A percentile compares a stretch with the other conserved stretches of the same genome.
These are phyloP conservation scores for Rhodamnia argentea DNA, from an alignment of 345 rosid species.

Conservation along the genomic window DNA sequence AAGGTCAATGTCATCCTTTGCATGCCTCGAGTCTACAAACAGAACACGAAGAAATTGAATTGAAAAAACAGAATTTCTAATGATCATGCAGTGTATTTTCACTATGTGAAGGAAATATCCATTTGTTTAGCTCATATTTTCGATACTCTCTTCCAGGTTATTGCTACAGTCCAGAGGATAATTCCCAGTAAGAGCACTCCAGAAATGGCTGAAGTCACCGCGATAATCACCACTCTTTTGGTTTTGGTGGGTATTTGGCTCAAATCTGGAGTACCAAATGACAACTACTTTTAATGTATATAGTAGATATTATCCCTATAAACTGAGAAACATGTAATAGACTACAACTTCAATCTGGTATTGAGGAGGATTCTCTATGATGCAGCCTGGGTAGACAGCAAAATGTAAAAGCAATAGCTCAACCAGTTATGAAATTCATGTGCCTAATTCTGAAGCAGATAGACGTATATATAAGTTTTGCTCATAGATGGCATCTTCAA, in stretches of 20 bases:
- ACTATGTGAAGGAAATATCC: too few relatives aligned
- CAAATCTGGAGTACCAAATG: not conserved
- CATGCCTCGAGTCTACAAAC: not conserved
- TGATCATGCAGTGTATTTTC: too few relatives aligned
- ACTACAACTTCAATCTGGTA: not conserved
- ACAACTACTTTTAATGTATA: not conserved
- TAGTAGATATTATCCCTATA: too few relatives aligned
- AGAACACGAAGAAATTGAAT: not conserved
- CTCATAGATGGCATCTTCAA: not conserved
- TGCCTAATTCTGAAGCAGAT: conserved; percentile 12
- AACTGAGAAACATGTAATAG: too few relatives aligned
- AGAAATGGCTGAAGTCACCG: not conserved
- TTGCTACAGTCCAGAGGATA: not conserved
- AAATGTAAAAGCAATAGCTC: not conserved
- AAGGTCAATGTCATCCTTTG: conserved; percentile 5
- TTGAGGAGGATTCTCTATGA: too few relatives aligned
- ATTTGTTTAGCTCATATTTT: too few relatives aligned
- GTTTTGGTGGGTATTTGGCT: not conserved
- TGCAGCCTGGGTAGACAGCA: too few relatives aligned
- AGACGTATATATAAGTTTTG: conserved; percentile 15
- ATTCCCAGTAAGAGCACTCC: not conserved
- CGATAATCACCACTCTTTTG: not conserved
- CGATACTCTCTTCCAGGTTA: not conserved
- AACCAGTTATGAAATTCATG: not conserved
- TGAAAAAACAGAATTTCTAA: too few relatives aligned